Conservation (phyloP, 148 eudicot genomes). For the Dysphania ambrosioides region DNA sequence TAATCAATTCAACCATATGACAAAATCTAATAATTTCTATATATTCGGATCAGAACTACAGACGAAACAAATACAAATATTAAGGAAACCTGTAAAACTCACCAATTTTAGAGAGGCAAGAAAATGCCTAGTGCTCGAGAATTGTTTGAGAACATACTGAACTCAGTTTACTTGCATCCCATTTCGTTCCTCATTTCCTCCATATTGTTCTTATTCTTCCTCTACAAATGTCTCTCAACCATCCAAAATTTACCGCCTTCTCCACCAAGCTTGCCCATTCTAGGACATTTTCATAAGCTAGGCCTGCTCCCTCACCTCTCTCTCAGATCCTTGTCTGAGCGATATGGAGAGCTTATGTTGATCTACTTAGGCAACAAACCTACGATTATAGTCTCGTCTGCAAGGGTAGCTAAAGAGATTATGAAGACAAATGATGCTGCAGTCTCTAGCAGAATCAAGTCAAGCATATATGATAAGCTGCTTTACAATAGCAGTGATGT, state of each 20-base stretch:
- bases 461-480: slow-evolving; percentile 2
- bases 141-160: no score
- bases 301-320: slow-evolving; percentile 41
- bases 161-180: not conserved
- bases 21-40: no score
- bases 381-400: slow-evolving; percentile 38
- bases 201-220: slow-evolving; percentile 2
- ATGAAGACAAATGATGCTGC: slow-evolving; percentile 54
- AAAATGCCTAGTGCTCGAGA: no score
- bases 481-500: slow-evolving; percentile 35
- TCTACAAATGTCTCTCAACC: slow-evolving; percentile 24
- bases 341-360: slow-evolving; percentile 45
- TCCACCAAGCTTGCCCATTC: slow-evolving; percentile 50
- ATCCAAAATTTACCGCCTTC: slow-evolving; percentile 41
- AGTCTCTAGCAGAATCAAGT: slow-evolving; percentile 36
- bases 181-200: not conserved
- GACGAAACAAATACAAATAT: no score
- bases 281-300: slow-evolving; percentile 59
- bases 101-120: no score
- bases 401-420: slow-evolving; percentile 37
- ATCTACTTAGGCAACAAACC: slow-evolving; percentile 45
- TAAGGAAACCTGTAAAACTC: no score
- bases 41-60: no score
- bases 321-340: slow-evolving; percentile 27
- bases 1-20: no score